Conservation (phyloP, 1,139 yeast genomes). For the Kazachstania sp. region DNA sequence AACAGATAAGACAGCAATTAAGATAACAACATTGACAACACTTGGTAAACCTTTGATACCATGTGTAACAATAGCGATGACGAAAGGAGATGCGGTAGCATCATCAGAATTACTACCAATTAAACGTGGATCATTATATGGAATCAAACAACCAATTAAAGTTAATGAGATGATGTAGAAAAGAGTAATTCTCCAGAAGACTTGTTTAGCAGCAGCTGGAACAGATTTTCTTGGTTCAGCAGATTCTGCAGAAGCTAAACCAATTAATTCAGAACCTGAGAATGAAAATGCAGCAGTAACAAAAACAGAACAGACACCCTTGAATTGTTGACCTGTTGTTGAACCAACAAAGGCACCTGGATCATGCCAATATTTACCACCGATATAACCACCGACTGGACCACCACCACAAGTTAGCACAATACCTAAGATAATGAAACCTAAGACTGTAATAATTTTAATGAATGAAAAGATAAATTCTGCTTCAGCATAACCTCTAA, state of each 20-base stretch:
- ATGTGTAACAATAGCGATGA: slow-evolving; percentile 43
- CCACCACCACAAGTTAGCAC: slow-evolving; percentile 67
- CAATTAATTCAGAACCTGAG: slow-evolving; percentile 66
- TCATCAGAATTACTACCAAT: slow-evolving; percentile 41
- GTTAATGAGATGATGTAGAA: slow-evolving; percentile 57
- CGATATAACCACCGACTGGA: slow-evolving; percentile 48
- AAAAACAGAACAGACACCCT: slow-evolving; percentile 46
- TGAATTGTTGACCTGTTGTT: slow-evolving; percentile 37
- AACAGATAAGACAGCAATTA: slow-evolving; percentile 57
- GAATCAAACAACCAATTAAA: slow-evolving; percentile 61
- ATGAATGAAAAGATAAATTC: slow-evolving; percentile 54
- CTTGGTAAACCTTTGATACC: slow-evolving; percentile 43
- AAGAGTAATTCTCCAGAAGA: slow-evolving; percentile 64
- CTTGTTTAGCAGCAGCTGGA: slow-evolving; percentile 68
- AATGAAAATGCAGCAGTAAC: slow-evolving; percentile 48
- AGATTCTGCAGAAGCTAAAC: slow-evolving; percentile 84
- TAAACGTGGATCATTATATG: slow-evolving; percentile 48
- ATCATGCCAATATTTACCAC: slow-evolving; percentile 55
- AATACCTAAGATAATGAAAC: slow-evolving; percentile 63
- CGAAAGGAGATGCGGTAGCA: slow-evolving; percentile 47
- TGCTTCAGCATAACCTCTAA: slow-evolving; percentile 62
- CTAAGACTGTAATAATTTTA: slow-evolving; percentile 55
- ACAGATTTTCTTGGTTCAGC: slow-evolving; percentile 61
- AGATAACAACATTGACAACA: slow-evolving; percentile 43
- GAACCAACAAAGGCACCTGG: slow-evolving; percentile 58